Percentiles rank a stretch among this genome's conserved stretches.
Conservation (phyloP, 2,329 filamentous ascomycete species). For the Colletotrichum caudatum region DNA sequence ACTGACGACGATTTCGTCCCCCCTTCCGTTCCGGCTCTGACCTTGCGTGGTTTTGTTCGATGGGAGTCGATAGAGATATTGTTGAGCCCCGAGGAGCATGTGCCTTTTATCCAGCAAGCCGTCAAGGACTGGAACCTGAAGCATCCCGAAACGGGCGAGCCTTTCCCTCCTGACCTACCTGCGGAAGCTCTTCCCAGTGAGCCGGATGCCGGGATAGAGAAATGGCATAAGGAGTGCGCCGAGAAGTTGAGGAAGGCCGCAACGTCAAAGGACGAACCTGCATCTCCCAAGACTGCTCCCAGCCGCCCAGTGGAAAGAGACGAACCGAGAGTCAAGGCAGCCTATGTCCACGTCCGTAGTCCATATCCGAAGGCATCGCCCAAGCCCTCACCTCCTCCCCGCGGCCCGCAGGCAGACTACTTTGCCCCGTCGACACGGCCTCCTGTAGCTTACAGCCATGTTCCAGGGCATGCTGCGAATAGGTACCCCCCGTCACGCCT, state of each 20-base stretch:
- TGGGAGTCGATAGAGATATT: constrained; percentile 95
- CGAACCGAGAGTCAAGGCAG: constrained; percentile 52
- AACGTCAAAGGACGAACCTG: constrained; percentile 52
- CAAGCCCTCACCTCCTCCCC: constrained; percentile 39
- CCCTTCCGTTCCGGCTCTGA: constrained; percentile 86
- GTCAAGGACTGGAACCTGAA: constrained; percentile 81
- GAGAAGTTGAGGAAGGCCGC: constrained; percentile 75
- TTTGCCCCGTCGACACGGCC: constrained; percentile 48
- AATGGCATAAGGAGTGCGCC: constrained; percentile 86
- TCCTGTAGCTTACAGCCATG: constrained; percentile 56
- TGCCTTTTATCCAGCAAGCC: constrained; percentile 83
- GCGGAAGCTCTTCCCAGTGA: constrained; percentile 74
- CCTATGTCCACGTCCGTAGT: constrained; percentile 53
- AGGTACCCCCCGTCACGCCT: constrained; percentile 50
- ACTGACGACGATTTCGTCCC: constrained; percentile 75
- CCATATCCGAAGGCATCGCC: constrained; percentile 46
- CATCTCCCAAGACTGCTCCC: constrained; percentile 47
- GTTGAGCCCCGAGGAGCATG: constrained; percentile 88
- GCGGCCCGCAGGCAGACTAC: constrained; percentile 49
- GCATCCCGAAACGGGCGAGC: constrained; percentile 78
- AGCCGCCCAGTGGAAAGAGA: constrained; percentile 48
- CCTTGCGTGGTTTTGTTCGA: constrained; percentile 85
- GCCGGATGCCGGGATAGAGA: constrained; percentile 83
- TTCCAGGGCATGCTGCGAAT: constrained; percentile 56
- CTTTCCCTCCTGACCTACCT: constrained; percentile 72